Percentiles rank a stretch among this genome's conserved stretches.
Conservation (phyloP, 163 green algal species). For the Trebouxiophyceae sp. region DNA sequence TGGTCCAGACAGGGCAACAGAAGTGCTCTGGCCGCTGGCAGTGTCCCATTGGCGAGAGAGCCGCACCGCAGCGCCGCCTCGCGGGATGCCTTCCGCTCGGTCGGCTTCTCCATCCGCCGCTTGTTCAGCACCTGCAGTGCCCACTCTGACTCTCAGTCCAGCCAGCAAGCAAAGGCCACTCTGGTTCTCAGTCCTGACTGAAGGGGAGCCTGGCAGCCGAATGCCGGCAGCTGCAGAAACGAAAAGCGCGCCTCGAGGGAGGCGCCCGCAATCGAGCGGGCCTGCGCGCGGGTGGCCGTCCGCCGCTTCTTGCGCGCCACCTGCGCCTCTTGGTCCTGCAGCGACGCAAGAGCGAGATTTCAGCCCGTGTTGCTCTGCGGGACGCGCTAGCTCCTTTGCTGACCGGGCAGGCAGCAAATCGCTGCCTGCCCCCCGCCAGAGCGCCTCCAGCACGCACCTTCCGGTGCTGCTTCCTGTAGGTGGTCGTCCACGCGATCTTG, state of each 20-base stretch:
- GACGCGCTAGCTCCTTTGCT: too few species aligned
- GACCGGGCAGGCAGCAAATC: too few species aligned
- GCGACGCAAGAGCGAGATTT: too few species aligned
- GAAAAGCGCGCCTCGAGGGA: slow-evolving; percentile 61
- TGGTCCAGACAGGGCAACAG: too few species aligned
- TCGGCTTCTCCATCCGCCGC: slow-evolving; percentile 91
- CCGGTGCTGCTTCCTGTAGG: slow-evolving; percentile 97
- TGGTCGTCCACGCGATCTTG: slow-evolving; percentile 94
- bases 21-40: too few species aligned
- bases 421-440: not conserved
- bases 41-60: too few species aligned
- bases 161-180: too few species aligned
- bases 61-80: slow-evolving; percentile 82
- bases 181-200: too few species aligned
- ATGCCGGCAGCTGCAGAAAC: slow-evolving; percentile 1
- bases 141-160: too few species aligned
- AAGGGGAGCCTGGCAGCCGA: too few species aligned
- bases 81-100: slow-evolving; percentile 79
- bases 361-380: too few species aligned
- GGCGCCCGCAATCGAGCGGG: slow-evolving; percentile 72
- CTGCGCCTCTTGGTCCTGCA: slow-evolving; percentile 58
- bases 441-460: slow-evolving; percentile 51
- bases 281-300: slow-evolving; percentile 44
- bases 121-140: slow-evolving; percentile 88
- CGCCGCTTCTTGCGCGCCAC: slow-evolving; percentile 86